A percentile compares a stretch with the other conserved stretches of the same genome.
phyloP scores from a whole-genome alignment of 192 early-diverging fungal genomes.

The Coemansia pectinata region DNA sequence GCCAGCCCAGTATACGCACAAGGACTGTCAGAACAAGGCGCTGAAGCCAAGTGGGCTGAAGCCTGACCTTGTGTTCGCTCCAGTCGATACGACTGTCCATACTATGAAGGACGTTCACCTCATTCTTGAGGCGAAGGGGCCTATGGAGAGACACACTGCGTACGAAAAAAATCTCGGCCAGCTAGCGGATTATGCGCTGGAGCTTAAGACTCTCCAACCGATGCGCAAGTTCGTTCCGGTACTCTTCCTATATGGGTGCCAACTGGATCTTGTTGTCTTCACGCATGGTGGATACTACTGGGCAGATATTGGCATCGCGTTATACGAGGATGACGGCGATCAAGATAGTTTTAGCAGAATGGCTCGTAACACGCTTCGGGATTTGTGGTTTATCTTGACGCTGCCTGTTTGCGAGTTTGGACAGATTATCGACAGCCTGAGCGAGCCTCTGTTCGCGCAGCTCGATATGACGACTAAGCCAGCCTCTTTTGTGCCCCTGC shows the following conservation, averaged over 20 bases:
- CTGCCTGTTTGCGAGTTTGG: not conserved
- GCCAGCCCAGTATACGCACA: not conserved
- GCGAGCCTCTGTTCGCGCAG: not conserved
- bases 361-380: not conserved
- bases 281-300: conserved; percentile 6
- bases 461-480: not conserved
- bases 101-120: not conserved
- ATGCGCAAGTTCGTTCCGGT: conserved; percentile 23
- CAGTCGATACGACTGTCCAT: not conserved
- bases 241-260: conserved; percentile 11
- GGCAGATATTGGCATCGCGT: not conserved
- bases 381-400: not conserved
- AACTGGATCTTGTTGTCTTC: conserved; percentile 20
- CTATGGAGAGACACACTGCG: not conserved
- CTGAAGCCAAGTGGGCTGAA: not conserved
- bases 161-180: conserved; percentile 16
- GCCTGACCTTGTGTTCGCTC: not conserved
- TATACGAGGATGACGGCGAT: not conserved
- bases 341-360: not conserved
- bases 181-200: conserved; percentile 23
- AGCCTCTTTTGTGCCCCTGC: not conserved
- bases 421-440: not conserved
- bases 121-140: not conserved
- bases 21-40: not conserved
- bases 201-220: conserved; percentile 12